A percentile compares a stretch with the other conserved stretches of the same genome.
These are phyloP conservation scores for Xylaria digitata DNA, from an alignment of 2,329 filamentous ascomycete species.

Conservation along the genomic window DNA sequence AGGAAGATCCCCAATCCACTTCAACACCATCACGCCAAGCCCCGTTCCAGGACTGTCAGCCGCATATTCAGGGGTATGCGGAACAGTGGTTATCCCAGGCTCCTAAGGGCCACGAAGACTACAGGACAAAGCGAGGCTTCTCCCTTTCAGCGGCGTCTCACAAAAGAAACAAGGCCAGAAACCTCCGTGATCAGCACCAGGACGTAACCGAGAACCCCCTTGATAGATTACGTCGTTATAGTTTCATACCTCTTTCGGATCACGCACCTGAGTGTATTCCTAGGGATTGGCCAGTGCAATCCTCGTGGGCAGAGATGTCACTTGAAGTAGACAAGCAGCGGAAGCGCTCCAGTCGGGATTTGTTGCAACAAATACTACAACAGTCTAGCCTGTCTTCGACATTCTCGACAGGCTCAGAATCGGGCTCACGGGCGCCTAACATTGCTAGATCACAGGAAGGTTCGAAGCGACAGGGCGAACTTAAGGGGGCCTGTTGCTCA, in stretches of 20 bases:
- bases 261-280: conserved; percentile 42
- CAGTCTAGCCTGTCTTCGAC: conserved; percentile 22
- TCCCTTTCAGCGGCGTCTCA: conserved; percentile 40
- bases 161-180: conserved; percentile 36
- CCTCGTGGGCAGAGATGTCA: conserved; percentile 25
- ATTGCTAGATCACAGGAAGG: conserved; percentile 14
- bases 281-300: conserved; percentile 8
- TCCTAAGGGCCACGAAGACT: background rate
- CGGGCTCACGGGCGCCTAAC: conserved; percentile 10
- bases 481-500: conserved; percentile 33
- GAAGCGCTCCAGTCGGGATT: conserved; percentile 39
- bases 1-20: conserved; percentile 35
- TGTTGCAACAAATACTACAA: conserved; percentile 45
- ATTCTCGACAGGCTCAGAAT: conserved; percentile 30
- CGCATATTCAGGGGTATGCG: conserved; percentile 2
- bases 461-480: conserved; percentile 15
- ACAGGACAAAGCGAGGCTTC: conserved; percentile 31
- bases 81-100: conserved; percentile 20
- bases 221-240: conserved; percentile 45
- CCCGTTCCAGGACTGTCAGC: background rate
- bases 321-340: conserved; percentile 17
- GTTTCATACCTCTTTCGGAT: conserved; percentile 45
- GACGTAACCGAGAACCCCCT: conserved; percentile 32
- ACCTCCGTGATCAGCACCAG: conserved; percentile 3
- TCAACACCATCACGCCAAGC: background rate